Conservation (phyloP, 805 yeast genomes). For the Candida lessepsii region DNA sequence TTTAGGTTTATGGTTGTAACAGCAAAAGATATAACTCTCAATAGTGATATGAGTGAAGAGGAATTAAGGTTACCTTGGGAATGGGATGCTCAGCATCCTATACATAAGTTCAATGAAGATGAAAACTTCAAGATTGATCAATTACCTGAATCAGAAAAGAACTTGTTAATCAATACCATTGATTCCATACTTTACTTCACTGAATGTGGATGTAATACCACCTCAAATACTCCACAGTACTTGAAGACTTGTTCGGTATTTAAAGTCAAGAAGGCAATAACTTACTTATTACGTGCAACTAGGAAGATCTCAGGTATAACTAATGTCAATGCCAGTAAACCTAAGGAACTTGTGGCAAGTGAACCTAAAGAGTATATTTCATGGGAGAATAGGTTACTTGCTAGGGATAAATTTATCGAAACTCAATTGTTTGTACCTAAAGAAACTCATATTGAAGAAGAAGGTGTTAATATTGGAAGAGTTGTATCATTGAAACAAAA, state of each 20-base stretch:
- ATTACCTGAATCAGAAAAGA: slow-evolving; percentile 51
- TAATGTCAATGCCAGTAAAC: slow-evolving; percentile 32
- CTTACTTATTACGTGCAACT: slow-evolving; percentile 58
- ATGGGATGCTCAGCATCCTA: slow-evolving; percentile 83
- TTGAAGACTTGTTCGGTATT: slow-evolving; percentile 51
- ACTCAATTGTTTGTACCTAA: slow-evolving; percentile 9
- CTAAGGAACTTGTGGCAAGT: slow-evolving; percentile 37
- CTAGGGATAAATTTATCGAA: slow-evolving; percentile 26
- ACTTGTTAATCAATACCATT: slow-evolving; percentile 56
- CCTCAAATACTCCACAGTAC: slow-evolving; percentile 27
- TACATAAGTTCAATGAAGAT: slow-evolving; percentile 42
- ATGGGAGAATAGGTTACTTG: slow-evolving; percentile 34
- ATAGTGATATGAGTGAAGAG: slow-evolving; percentile 45
- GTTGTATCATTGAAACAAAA: slow-evolving; percentile 1
- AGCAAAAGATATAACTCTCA: slow-evolving; percentile 45
- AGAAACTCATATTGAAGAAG: slow-evolving; percentile 10
- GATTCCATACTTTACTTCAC: slow-evolving; percentile 60
- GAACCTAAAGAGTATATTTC: slow-evolving; percentile 32
- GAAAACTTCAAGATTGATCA: slow-evolving; percentile 47
- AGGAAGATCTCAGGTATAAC: slow-evolving; percentile 47
- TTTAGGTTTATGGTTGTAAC: slow-evolving; percentile 59
- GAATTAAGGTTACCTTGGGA: slow-evolving; percentile 85
- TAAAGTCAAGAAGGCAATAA: slow-evolving; percentile 61
- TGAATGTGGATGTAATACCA: slow-evolving; percentile 60
- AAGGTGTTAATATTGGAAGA: slow-evolving; percentile 7